Conservation (phyloP, 2,329 filamentous ascomycete genomes). For the Alternaria viburni region DNA sequence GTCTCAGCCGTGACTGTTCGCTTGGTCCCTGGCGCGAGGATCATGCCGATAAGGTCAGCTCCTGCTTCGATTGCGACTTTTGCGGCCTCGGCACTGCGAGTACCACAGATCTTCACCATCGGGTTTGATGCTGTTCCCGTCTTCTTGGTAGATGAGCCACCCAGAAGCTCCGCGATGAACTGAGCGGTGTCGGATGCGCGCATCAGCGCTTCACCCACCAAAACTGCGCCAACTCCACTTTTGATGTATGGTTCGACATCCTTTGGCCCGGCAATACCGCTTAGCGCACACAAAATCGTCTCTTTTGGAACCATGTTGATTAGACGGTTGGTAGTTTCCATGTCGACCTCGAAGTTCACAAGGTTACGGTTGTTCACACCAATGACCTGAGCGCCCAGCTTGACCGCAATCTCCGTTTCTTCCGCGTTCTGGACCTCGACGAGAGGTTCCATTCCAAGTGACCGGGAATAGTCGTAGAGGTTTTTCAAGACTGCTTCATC, state of each 20-base stretch:
- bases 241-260: constrained; percentile 88
- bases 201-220: constrained; percentile 97
- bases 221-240: constrained; percentile 88
- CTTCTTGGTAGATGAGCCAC: constrained; percentile 51
- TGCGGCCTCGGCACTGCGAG: constrained; percentile 80
- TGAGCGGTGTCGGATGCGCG: constrained; percentile 78
- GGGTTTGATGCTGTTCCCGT: constrained; percentile 41
- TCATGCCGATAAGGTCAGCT: constrained; percentile 92
- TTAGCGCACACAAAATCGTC: constrained; percentile 90
- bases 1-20: constrained; percentile 80
- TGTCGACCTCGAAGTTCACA: constrained; percentile 94
- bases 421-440: constrained; percentile 95
- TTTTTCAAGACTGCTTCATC: constrained; percentile 73
- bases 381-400: constrained; percentile 87
- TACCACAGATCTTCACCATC: constrained; percentile 95
- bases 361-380: constrained; percentile 98
- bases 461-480: constrained; percentile 87
- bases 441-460: constrained; percentile 93
- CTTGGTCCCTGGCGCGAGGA: constrained; percentile 80
- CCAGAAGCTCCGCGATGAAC: constrained; percentile 86
- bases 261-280: constrained; percentile 86
- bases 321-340: constrained; percentile 87
- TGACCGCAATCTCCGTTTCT: constrained; percentile 88
- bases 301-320: constrained; percentile 84
- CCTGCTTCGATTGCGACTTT: constrained; percentile 81